Evolutionary conservation across 495 filamentous ascomycete genomes (phyloP), one percentile per base, ranked within the genome.

Genomic region (Penicillium riverlandense): DNA sequence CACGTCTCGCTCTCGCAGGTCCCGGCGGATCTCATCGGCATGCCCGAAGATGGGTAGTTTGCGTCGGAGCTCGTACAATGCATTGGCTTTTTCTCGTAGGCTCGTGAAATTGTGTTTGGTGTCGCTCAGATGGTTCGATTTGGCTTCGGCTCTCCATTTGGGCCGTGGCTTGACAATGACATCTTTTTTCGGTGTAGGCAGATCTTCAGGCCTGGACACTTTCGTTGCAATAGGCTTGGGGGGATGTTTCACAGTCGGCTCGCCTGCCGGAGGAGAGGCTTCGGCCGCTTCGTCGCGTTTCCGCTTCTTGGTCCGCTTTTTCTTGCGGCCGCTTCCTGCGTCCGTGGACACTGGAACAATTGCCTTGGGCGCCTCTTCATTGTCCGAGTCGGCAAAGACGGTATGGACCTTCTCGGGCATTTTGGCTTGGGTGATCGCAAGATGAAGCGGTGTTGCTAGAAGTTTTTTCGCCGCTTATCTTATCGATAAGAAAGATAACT

Each of bases 31-130:
- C 22, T 82, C 76, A 22, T 80, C 67, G 41, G 78, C 82, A 45
- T 86, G 75, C 1, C 70, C 57, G 79, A 88, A 96, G 39, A 98
- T 88, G 0, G 92, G 94, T 0, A 98, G 74, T 5, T 75, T 75
- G 55, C 84, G 73, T 9, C 82, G 72, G 8, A 68, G 53, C 59
- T 76, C 57, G 46, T 72, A 69, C 2, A 86, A 63, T 1, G 52
- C 52, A 34, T 63, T 61, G 16, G 76, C 74, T 43, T 69, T 74
- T 40, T 69, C 66, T 42, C 60, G 63, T 8, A 79, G 52, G 11
- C 61, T 57, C 7, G 50, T 39, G 48, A 61, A 66, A 27, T 62
- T 61, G 38, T 45, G 49, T 40, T 62, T 62, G 31, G 41, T 50
- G 32, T 59, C 53, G 36, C 41, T 34, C 32, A 57, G 38, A 22